phyloP scores from a whole-genome alignment of 306 rosid species.

The Carpinus fangiana region DNA sequence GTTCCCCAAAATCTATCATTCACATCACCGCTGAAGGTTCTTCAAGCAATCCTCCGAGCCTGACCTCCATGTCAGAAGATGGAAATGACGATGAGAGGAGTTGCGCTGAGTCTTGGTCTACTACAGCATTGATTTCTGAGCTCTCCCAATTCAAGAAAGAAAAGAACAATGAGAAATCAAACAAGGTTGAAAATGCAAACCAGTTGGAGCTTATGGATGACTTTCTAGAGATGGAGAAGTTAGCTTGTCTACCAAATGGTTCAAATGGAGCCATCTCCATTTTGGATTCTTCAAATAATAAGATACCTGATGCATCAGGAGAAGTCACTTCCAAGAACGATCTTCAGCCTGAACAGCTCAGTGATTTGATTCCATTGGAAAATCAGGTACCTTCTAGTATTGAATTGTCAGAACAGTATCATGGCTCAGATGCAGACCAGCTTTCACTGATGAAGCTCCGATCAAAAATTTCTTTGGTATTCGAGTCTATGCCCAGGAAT shows the following conservation, averaged over 20 bases:
- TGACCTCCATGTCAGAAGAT: slow-evolving; percentile 89
- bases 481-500: slow-evolving; percentile 70
- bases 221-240: slow-evolving; percentile 95
- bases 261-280: slow-evolving; percentile 49
- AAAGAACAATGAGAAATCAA: slow-evolving; percentile 53
- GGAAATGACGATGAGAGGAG: slow-evolving; percentile 80
- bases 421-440: slow-evolving; percentile 37
- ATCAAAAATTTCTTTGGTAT: slow-evolving; percentile 66
- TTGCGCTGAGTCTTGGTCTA: slow-evolving; percentile 77
- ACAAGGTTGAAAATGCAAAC: slow-evolving; percentile 59
- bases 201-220: slow-evolving; percentile 95
- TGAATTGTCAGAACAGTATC: slow-evolving; percentile 27
- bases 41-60: slow-evolving; percentile 82
- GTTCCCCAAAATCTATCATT: slow-evolving; percentile 70
- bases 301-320: slow-evolving; percentile 41
- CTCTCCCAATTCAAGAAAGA: slow-evolving; percentile 57
- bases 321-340: slow-evolving; percentile 33
- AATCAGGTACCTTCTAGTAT: slow-evolving; percentile 38
- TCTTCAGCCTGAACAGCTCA: slow-evolving; percentile 40
- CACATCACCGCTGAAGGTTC: slow-evolving; percentile 62
- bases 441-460: slow-evolving; percentile 58
- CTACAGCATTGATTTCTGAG: slow-evolving; percentile 61
- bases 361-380: slow-evolving; percentile 35
- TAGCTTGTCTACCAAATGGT: slow-evolving; percentile 75
- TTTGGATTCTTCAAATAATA: slow-evolving; percentile 38